Evolutionary conservation across 306 rosid species (phyloP).

Genomic region (Citrullus mucosospermus): DNA sequence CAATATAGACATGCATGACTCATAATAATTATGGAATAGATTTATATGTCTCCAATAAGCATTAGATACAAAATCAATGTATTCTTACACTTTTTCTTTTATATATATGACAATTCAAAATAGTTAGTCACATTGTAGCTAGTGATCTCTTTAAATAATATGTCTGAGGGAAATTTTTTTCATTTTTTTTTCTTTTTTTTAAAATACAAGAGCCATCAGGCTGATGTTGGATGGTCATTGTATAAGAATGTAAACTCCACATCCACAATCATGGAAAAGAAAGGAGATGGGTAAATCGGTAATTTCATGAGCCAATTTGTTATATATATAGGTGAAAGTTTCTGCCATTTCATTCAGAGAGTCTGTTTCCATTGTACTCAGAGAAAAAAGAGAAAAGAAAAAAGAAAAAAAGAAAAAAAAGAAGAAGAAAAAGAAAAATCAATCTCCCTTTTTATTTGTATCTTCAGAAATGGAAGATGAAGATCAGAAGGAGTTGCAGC

Average conservation of each 20-base stretch:
- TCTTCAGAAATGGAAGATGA: constrained; percentile 47
- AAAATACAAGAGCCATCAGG: not conserved
- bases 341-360: constrained; percentile 1
- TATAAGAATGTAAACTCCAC: not conserved
- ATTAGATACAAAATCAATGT: too few species aligned
- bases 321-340: constrained; percentile 5
- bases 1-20: too few species aligned
- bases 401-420: not conserved
- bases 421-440: not conserved
- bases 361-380: not conserved
- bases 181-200: too few species aligned
- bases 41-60: too few species aligned
- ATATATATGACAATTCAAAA: too few species aligned
- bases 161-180: too few species aligned
- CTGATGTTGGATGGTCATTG: not conserved
- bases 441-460: not conserved
- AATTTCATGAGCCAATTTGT: not conserved
- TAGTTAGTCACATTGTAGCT: too few species aligned
- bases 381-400: not conserved
- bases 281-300: not conserved
- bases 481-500: constrained; percentile 65
- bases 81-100: too few species aligned
- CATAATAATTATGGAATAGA: too few species aligned
- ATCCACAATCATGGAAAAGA: not conserved
- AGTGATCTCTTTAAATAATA: too few species aligned